Evolutionary conservation across 352 stramenopile genomes (phyloP).

Genomic region (Pythium insidiosum): DNA sequence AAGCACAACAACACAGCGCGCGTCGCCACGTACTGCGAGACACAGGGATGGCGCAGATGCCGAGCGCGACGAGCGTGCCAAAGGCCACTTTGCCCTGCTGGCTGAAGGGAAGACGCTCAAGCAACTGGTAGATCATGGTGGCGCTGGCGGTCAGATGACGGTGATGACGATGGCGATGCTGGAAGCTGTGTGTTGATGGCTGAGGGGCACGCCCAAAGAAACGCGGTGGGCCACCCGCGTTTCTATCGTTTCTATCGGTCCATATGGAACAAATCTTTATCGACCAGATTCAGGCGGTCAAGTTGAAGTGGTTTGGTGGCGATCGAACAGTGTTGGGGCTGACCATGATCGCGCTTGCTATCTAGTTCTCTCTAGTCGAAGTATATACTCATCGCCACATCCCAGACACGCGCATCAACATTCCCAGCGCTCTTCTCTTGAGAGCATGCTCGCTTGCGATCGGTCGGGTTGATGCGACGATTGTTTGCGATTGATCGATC

Average conservation of each 20-base stretch:
- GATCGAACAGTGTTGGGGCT: too few species aligned
- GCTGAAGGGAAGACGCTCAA: slow-evolving; percentile 61
- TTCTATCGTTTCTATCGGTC: slow-evolving; percentile 6
- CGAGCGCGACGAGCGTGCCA: slow-evolving; percentile 56
- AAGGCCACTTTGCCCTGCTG: slow-evolving; percentile 68
- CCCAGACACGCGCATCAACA: slow-evolving; percentile 5
- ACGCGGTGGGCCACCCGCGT: background rate
- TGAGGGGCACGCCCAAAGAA: too few species aligned
- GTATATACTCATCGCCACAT: slow-evolving; percentile 5
- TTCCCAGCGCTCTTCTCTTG: slow-evolving; percentile 4
- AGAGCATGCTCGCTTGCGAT: too few species aligned
- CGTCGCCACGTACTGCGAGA: slow-evolving; percentile 46
- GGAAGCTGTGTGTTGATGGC: background rate
- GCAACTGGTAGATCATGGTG: slow-evolving; percentile 45
- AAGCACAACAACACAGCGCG: background rate
- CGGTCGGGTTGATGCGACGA: too few species aligned
- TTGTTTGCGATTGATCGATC: too few species aligned
- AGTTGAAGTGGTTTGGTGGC: slow-evolving; percentile 1
- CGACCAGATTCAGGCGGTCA: background rate
- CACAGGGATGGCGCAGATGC: slow-evolving; percentile 61
- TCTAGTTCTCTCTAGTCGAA: background rate
- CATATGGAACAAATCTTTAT: too few species aligned
- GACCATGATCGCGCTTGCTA: background rate
- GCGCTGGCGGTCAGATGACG: background rate
- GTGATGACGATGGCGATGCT: slow-evolving; percentile 3